These are phyloP conservation scores for Wickerhamomyces ciferrii DNA, from an alignment of 805 yeast species.

Conservation along the genomic window DNA sequence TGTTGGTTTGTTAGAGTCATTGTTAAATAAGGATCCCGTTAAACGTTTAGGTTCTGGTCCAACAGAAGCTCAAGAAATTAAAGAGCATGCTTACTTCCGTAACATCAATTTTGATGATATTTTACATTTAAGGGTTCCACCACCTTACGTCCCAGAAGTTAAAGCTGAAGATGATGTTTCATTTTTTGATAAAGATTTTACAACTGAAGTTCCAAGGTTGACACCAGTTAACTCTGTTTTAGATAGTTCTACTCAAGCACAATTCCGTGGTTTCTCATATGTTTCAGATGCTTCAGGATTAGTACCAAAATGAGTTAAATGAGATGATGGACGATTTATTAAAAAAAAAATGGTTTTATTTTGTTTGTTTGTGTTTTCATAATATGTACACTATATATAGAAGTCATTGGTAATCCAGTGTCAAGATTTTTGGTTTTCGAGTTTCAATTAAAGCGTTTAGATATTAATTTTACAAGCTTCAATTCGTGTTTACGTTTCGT, in stretches of 20 bases:
- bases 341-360: too few species aligned
- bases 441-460: neutral
- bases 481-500: neutral
- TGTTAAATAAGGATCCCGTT: constrained; percentile 83
- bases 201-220: constrained; percentile 88
- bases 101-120: constrained; percentile 90
- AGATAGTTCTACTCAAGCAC: constrained; percentile 87
- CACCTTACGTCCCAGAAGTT: constrained; percentile 89
- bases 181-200: constrained; percentile 91
- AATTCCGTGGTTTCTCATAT: constrained; percentile 95
- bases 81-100: constrained; percentile 91
- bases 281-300: constrained; percentile 52
- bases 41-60: constrained; percentile 83
- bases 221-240: constrained; percentile 91
- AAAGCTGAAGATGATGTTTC: constrained; percentile 86
- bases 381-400: neutral
- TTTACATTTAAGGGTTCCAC: constrained; percentile 60
- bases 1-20: constrained; percentile 86
- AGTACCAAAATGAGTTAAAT: neutral
- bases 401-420: neutral
- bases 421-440: neutral
- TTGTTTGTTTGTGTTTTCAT: neutral
- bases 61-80: constrained; percentile 86
- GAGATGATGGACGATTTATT: neutral
- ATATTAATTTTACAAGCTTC: neutral